These are phyloP conservation scores for Apophysomyces sp. DNA, from an alignment of 371 early-diverging fungal genomes.

Conservation along the genomic window DNA sequence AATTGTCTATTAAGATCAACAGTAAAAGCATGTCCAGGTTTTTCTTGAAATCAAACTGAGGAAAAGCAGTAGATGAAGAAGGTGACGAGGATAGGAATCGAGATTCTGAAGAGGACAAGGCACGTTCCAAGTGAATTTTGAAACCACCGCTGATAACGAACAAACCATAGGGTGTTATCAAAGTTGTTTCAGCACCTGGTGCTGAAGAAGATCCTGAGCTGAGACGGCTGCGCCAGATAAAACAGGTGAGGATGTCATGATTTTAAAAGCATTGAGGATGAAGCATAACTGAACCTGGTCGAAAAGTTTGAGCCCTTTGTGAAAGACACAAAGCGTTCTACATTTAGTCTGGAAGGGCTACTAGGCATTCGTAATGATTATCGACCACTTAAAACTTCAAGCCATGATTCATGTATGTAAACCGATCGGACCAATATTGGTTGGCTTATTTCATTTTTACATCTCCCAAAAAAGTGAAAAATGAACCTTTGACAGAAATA, in stretches of 20 bases:
- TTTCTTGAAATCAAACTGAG: background rate
- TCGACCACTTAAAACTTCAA: background rate
- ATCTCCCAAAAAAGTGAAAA: background rate
- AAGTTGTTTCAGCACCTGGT: background rate
- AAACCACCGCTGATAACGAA: background rate
- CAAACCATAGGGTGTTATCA: background rate
- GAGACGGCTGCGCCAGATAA: background rate
- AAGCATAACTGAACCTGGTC: background rate
- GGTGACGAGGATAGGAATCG: background rate
- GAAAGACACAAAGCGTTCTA: slow-evolving; percentile 16
- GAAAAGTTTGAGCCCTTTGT: slow-evolving; percentile 23
- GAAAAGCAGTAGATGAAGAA: background rate
- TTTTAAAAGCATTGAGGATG: background rate
- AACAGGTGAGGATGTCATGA: background rate
- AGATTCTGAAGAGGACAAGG: background rate
- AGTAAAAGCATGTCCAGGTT: background rate
- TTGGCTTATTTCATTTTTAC: background rate
- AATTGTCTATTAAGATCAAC: background rate
- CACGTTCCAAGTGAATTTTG: background rate
- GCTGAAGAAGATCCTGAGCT: background rate
- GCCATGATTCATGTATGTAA: background rate
- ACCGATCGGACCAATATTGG: background rate
- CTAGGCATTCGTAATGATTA: slow-evolving; percentile 7
- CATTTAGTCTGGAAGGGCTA: slow-evolving; percentile 14
- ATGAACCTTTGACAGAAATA: slow-evolving; percentile 10